Base-by-base conservation (phyloP, 2,329 filamentous ascomycete genomes). In the Sclerotinia nivalis region DNA sequence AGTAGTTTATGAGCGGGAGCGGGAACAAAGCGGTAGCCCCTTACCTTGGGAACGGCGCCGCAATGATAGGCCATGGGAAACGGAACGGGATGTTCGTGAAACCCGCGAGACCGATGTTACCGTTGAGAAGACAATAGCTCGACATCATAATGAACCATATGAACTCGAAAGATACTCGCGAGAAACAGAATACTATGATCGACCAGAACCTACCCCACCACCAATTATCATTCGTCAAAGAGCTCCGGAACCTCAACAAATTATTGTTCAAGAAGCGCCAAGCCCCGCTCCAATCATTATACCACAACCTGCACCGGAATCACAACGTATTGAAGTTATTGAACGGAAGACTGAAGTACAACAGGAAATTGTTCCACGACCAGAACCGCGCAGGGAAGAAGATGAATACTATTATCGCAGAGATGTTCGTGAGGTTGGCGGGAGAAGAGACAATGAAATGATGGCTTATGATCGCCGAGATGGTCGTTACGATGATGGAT, bases 101-200 rank as follows among this genome's bases (percentile, higher is more conserved):
- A 76, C 72, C 59, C 45, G 66, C 10, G 71, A 72, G 49, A 62
- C 66, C 4, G 71, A 72, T 65, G 62, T 75, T 12, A 72, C 59
- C n/a, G 66, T 75, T 25, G 72, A 74, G 52, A 74, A 72, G 52
- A 62, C 54, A 64, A 72, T 68, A 70, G 70, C 49, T 64, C 72
- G 77, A 59, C 74, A 73, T 34, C 73, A 74, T n/a, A 75, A 78
- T 20, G 76, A 78, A 50, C 76, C 76, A 20, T 76, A 76, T 69
- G 85, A 89, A 25, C 75, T 88, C 55, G 87, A 89, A 77, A 84
- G 83, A 76, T 88, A 87, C 75, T 85, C 85, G 75, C 85, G 85
- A 77, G 87, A 90, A 77, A 87, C 86, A 2, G 88, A 90, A 73
- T 89, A 88, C 77, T 90, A 86, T 75, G 81, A 84, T 58, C 84